Conservation (phyloP, 2,329 filamentous ascomycete genomes). For the Aspergillus sp. region DNA sequence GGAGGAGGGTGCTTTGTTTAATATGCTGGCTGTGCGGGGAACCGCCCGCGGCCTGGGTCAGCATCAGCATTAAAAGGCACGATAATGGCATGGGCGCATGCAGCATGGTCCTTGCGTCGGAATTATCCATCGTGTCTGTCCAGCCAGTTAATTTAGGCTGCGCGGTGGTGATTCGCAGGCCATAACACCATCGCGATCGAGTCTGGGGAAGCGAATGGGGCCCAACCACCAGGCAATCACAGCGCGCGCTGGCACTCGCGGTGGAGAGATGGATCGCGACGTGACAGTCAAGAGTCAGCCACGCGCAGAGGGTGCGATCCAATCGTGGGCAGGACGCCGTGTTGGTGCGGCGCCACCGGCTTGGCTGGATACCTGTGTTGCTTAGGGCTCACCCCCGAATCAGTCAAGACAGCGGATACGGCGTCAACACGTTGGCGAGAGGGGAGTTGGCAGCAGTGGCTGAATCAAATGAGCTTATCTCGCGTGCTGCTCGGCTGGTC, state of each 20-base stretch:
- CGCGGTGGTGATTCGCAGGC: slow-evolving; percentile 1
- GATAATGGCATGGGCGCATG: background rate
- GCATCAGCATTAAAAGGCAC: background rate
- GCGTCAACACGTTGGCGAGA: too few relatives aligned
- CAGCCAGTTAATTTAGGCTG: background rate
- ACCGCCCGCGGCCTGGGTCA: background rate
- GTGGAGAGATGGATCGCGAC: background rate
- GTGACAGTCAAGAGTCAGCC: background rate
- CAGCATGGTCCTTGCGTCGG: background rate
- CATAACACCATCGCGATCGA: slow-evolving; percentile 8
- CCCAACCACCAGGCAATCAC: background rate
- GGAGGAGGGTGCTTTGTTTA: background rate
- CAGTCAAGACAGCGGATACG: too few relatives aligned
- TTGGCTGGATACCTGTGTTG: too few relatives aligned
- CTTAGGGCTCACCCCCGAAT: too few relatives aligned
- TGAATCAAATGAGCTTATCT: background rate
- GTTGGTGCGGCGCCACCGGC: too few relatives aligned
- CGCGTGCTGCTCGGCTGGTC: background rate
- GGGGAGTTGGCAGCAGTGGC: background rate
- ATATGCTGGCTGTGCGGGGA: slow-evolving; percentile 5
- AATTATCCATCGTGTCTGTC: background rate
- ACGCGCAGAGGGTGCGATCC: too few relatives aligned
- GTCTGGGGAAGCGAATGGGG: slow-evolving; percentile 4
- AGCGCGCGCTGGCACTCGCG: background rate
- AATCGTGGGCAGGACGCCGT: too few relatives aligned